Evolutionary conservation across 345 rosid species (phyloP).

Genomic region (Lenwebbia sp.): DNA sequence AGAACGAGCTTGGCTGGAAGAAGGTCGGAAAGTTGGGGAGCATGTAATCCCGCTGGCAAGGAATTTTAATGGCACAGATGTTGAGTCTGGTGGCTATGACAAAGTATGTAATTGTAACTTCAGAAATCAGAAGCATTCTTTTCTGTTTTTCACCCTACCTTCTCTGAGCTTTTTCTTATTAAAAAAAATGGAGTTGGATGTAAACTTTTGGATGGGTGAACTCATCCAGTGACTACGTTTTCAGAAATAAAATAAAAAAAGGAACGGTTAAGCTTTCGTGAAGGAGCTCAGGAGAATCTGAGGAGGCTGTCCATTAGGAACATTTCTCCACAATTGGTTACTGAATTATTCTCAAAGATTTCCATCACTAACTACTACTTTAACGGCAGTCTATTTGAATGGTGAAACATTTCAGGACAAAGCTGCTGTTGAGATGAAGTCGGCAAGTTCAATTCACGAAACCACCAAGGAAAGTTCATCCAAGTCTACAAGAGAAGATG

Average conservation of each 20-base stretch:
- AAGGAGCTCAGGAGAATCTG: not conserved
- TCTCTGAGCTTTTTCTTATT: not conserved
- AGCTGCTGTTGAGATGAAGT: constrained; percentile 61
- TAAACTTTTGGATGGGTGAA: not conserved
- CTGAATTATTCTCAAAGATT: not conserved
- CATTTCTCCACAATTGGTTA: not conserved
- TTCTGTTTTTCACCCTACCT: not conserved
- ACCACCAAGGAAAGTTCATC: constrained; percentile 34
- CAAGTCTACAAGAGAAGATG: constrained; percentile 35
- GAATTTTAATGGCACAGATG: constrained; percentile 64
- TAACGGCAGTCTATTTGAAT: not conserved
- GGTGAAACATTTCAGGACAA: constrained; percentile 33
- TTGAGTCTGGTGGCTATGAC: constrained; percentile 43
- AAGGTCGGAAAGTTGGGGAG: constrained; percentile 83
- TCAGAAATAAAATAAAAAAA: not conserved
- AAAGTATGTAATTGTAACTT: constrained; percentile 19
- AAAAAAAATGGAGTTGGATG: not conserved
- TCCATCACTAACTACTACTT: not conserved
- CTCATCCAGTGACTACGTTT: not conserved
- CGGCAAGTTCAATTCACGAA: constrained; percentile 24
- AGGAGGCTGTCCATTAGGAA: not conserved
- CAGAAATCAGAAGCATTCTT: not conserved
- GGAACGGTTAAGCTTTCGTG: not conserved
- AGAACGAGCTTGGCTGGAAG: constrained; percentile 88
- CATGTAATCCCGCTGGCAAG: constrained; percentile 86